A percentile compares a stretch with the other conserved stretches of the same genome.
These are phyloP conservation scores for Nemania sp. DNA, from an alignment of 2,329 filamentous ascomycete species.

Conservation along the genomic window DNA sequence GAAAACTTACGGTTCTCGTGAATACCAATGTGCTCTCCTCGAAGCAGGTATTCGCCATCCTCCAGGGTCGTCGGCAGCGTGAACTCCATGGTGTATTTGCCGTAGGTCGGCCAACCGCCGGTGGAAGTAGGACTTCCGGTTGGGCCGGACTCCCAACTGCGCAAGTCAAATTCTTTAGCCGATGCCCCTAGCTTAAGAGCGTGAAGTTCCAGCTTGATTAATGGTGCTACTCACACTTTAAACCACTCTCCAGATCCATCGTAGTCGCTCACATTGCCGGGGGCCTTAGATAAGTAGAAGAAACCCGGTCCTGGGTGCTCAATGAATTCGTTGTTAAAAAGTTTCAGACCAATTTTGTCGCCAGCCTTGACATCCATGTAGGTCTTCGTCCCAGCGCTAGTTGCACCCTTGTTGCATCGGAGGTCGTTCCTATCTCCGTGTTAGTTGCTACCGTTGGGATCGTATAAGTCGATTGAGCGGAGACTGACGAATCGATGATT, in stretches of 20 bases:
- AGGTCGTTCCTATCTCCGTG: slow-evolving; percentile 47
- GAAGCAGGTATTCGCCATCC: slow-evolving; percentile 59
- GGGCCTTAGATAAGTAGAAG: slow-evolving; percentile 59
- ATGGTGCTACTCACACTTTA: slow-evolving; percentile 50
- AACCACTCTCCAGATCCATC: slow-evolving; percentile 60
- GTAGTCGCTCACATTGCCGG: slow-evolving; percentile 57
- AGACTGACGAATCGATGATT: slow-evolving; percentile 49
- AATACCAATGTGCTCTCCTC: slow-evolving; percentile 61
- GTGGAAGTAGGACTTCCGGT: slow-evolving; percentile 47
- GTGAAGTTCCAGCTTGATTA: background rate
- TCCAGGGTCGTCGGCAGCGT: slow-evolving; percentile 56
- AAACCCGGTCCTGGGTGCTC: slow-evolving; percentile 59
- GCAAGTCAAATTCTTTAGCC: background rate
- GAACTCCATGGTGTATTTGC: slow-evolving; percentile 58
- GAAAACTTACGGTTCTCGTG: slow-evolving; percentile 52
- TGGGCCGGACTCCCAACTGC: slow-evolving; percentile 48
- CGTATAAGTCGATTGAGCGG: background rate
- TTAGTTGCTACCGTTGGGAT: slow-evolving; percentile 12
- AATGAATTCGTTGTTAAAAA: slow-evolving; percentile 63
- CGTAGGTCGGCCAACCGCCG: slow-evolving; percentile 51
- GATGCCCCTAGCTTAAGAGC: background rate
- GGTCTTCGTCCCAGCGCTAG: slow-evolving; percentile 54
- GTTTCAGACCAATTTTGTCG: slow-evolving; percentile 62
- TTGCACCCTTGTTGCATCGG: slow-evolving; percentile 59
- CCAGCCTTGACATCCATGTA: slow-evolving; percentile 59